phyloP scores from a whole-genome alignment of 2,329 filamentous ascomycete species.

The Alternaria infectoria region DNA sequence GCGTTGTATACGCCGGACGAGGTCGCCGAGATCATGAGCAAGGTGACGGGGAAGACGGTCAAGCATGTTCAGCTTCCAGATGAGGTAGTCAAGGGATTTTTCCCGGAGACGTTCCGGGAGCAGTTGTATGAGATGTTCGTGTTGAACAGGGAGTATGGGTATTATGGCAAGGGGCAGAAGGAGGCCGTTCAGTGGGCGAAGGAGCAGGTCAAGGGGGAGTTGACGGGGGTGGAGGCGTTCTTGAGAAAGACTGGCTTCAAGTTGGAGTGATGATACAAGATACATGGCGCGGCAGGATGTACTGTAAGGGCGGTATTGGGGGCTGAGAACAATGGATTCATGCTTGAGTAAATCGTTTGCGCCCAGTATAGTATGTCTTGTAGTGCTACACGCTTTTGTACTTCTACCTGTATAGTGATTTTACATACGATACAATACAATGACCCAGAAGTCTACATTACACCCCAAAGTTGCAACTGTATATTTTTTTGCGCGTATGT shows the following conservation, averaged over 20 bases:
- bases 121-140: slow-evolving; percentile 37
- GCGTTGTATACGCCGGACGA: slow-evolving; percentile 51
- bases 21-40: slow-evolving; percentile 49
- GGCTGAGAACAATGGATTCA: neutral
- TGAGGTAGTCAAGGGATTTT: slow-evolving; percentile 32
- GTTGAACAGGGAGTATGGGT: slow-evolving; percentile 37
- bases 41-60: slow-evolving; percentile 50
- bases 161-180: slow-evolving; percentile 33
- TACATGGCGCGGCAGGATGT: neutral
- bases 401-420: neutral
- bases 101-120: slow-evolving; percentile 25
- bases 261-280: slow-evolving; percentile 26
- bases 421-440: neutral
- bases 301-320: fast-evolving
- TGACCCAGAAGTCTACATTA: neutral
- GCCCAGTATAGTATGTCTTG: neutral
- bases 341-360: neutral
- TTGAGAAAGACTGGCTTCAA: slow-evolving; percentile 24
- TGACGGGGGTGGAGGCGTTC: slow-evolving; percentile 39
- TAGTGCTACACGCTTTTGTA: neutral
- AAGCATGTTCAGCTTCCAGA: slow-evolving; percentile 31
- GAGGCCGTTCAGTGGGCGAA: slow-evolving; percentile 34
- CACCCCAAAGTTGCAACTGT: neutral
- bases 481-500: neutral
- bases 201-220: slow-evolving; percentile 27